Evolutionary conservation across 345 rosid species (phyloP), one percentile per base, ranked within the genome.

Genomic region (Punica granatum): DNA sequence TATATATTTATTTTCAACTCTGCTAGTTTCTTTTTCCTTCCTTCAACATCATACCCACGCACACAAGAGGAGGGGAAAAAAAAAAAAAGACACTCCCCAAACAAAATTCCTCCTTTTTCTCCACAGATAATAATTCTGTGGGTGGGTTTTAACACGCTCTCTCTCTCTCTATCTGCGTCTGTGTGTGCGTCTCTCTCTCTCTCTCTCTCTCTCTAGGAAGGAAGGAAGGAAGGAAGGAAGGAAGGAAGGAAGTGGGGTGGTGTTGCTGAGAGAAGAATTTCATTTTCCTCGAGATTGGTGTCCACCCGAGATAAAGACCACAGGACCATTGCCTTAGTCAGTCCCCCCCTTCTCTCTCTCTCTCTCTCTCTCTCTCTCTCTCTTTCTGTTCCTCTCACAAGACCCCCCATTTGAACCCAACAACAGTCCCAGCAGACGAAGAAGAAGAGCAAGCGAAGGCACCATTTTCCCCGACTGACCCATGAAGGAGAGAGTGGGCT

Each of bases 401-500:
- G 43, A 19, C 23, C 60, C 13, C 41, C 0, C 2, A 8, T 14
- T 12, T 12, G 33, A 32, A 33, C 21, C 36, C 58, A 60, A 32
- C 61, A 56, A 9, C 34, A 28, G 7, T 26, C 35, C 16, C 25
- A 43, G 13, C 0, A 12, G 16, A 53, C 6, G 28, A 42, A 9
- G 33, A 64, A 44, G 21, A 34, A 32, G 18, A 23, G 28, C 7
- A 13, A 49, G 8, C 35, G 30, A 49, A 25, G 37, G 34, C 31
- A 23, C 30, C 9, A 51, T 13, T 7, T 1, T 51, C n/a, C 26
- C 60, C 34, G 30, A 18, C 13, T 5, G 58, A 46, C 78, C 72
- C 73, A 82, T 80, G 85, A 76, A 73, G 77, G 80, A 72, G 72
- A 73, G 69, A 76, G 88, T 73, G 76, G 86, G 83, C 85, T 85